These are phyloP conservation scores for Fragilariopsis cylindrus DNA, from an alignment of 108 stramenopile genomes.

Conservation along the genomic window DNA sequence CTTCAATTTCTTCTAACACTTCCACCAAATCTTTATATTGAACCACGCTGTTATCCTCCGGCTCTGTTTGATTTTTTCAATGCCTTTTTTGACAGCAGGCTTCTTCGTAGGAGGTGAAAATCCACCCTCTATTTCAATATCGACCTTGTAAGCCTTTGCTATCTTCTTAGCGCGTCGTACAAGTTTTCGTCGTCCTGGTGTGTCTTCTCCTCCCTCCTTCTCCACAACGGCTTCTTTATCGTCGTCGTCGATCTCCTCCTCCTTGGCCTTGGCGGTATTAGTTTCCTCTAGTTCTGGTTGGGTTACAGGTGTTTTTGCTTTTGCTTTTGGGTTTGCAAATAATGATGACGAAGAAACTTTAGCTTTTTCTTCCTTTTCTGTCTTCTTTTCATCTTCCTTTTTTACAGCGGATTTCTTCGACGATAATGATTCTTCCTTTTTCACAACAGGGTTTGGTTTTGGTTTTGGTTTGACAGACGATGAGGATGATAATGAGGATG, in stretches of 20 bases:
- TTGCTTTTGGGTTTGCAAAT: conserved; percentile 15
- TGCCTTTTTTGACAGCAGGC: not conserved
- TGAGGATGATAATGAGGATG: not conserved
- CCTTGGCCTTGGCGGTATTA: not conserved
- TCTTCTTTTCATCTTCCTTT: conserved; percentile 10
- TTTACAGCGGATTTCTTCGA: not conserved
- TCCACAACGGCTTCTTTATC: conserved; percentile 30
- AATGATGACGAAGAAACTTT: not conserved
- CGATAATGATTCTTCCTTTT: not conserved
- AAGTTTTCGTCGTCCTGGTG: conserved; percentile 14
- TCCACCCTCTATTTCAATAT: not conserved
- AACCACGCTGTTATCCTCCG: conserved; percentile 15
- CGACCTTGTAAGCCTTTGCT: conserved; percentile 34
- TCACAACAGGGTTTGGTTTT: not conserved
- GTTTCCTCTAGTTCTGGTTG: conserved; percentile 5
- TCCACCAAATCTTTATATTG: conserved; percentile 74
- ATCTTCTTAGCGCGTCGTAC: conserved; percentile 12
- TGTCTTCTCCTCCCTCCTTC: not conserved
- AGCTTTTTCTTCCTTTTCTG: not conserved
- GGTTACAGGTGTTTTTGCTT: not conserved
- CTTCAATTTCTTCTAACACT: conserved; percentile 78
- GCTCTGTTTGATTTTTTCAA: conserved; percentile 27
- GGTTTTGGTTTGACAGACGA: not conserved
- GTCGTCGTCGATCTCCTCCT: conserved; percentile 17
- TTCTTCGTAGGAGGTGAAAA: not conserved